Conservation (phyloP, 495 filamentous ascomycete genomes). For the Niebla homalea region DNA sequence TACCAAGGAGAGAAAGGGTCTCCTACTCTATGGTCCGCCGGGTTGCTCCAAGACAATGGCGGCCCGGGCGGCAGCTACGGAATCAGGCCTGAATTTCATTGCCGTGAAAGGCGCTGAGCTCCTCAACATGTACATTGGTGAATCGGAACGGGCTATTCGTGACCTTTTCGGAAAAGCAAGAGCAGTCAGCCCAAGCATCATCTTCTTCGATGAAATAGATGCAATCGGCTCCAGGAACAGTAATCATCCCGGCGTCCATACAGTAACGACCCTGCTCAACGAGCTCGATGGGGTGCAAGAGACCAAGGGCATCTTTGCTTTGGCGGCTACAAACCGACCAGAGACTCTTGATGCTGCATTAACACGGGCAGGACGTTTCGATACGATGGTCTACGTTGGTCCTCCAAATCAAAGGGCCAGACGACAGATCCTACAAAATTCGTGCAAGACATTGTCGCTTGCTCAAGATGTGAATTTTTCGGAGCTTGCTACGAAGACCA, state of each 20-base stretch:
- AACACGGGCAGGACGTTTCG: conserved; percentile 77
- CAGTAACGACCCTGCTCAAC: conserved; percentile 81
- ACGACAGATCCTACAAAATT: conserved; percentile 61
- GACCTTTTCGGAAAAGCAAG: conserved; percentile 81
- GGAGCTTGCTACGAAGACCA: conserved; percentile 52
- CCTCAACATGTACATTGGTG: conserved; percentile 93
- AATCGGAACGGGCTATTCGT: conserved; percentile 79
- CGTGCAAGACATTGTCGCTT: conserved; percentile 44
- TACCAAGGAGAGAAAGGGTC: conserved; percentile 60
- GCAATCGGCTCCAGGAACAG: conserved; percentile 56
- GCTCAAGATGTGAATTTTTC: conserved; percentile 53
- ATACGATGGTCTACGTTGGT: conserved; percentile 80
- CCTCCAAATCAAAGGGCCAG: conserved; percentile 67
- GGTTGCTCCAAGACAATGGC: conserved; percentile 94
- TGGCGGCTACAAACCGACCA: conserved; percentile 92
- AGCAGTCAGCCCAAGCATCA: conserved; percentile 77
- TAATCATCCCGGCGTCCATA: conserved; percentile 51
- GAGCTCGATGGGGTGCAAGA: conserved; percentile 95
- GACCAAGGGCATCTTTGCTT: conserved; percentile 68
- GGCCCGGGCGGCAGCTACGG: conserved; percentile 84
- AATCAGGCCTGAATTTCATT: conserved; percentile 85
- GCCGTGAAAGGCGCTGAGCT: conserved; percentile 94
- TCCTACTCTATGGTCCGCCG: conserved; percentile 86
- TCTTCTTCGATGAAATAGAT: conserved; percentile 99
- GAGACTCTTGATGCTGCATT: conserved; percentile 76